These are phyloP conservation scores for Trichoderma pleuroti DNA, from an alignment of 2,329 filamentous ascomycete species.

Conservation along the genomic window DNA sequence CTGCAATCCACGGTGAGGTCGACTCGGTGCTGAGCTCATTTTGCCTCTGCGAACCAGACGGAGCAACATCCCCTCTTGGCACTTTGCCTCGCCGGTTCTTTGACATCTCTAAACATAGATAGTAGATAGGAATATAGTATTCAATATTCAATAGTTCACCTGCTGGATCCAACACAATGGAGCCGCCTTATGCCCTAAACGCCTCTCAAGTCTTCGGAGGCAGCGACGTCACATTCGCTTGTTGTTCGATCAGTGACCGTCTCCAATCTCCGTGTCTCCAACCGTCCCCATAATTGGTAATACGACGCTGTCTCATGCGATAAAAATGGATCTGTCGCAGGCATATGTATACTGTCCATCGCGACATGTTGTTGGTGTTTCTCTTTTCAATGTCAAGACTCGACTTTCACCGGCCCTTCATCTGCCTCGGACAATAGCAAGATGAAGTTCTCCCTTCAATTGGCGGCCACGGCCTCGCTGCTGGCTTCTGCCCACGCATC, in stretches of 20 bases:
- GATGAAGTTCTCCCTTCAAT: not conserved
- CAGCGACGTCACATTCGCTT: not conserved
- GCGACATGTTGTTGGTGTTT: not conserved
- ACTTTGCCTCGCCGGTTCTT: not conserved
- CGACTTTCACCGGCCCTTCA: not conserved
- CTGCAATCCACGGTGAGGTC: not conserved
- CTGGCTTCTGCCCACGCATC: not conserved
- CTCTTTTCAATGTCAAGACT: not conserved
- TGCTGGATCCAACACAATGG: not conserved
- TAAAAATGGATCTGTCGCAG: not conserved
- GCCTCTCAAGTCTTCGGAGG: not conserved
- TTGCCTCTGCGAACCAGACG: not conserved
- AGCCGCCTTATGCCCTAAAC: not conserved
- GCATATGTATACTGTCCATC: not conserved
- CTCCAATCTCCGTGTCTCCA: slow-evolving; percentile 5
- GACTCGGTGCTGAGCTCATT: not conserved
- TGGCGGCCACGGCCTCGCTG: not conserved
- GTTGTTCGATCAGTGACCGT: not conserved
- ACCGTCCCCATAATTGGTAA: not conserved
- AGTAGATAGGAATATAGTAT: too few species aligned
- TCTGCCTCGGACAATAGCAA: not conserved
- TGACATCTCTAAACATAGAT: not conserved
- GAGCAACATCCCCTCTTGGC: not conserved
- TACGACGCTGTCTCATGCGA: not conserved
- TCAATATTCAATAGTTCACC: not conserved